A percentile compares a stretch with the other conserved stretches of the same genome.
Evolutionary conservation across 257 asterid species (phyloP).

Genomic region (Forsythia suspensa): DNA sequence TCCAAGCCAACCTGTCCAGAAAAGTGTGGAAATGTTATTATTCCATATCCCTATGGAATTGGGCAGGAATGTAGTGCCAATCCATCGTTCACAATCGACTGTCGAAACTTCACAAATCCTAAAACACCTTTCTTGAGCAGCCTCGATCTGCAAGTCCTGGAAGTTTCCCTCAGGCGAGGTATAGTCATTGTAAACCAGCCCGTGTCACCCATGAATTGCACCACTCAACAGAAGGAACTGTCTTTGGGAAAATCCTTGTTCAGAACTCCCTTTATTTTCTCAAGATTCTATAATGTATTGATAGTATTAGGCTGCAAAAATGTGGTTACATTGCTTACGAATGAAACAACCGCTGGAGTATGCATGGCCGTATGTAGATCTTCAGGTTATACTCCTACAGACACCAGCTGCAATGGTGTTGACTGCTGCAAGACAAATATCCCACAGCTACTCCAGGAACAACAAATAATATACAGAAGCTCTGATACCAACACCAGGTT

Average conservation of each 20-base stretch:
- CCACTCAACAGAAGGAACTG: not conserved
- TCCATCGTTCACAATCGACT: not conserved
- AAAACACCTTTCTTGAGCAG: not conserved
- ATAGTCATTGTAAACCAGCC: conserved; percentile 22
- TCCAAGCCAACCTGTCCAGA: not conserved
- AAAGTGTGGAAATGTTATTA: not conserved
- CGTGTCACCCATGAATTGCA: conserved; percentile 24
- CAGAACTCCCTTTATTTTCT: conserved; percentile 37
- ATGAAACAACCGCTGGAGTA: conserved; percentile 7
- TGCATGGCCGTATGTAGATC: conserved; percentile 28
- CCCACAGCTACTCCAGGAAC: conserved; percentile 11
- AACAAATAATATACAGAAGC: conserved; percentile 16
- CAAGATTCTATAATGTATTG: conserved; percentile 24
- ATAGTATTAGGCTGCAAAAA: conserved; percentile 32
- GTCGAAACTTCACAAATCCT: not conserved
- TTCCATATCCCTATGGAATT: not conserved
- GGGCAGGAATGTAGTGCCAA: not conserved
- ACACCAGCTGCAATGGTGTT: conserved; percentile 26
- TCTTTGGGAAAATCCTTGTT: not conserved
- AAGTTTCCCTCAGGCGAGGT: conserved; percentile 14
- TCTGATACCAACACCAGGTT: not conserved
- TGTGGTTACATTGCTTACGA: not conserved
- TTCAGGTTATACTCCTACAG: not conserved
- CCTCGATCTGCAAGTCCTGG: not conserved
- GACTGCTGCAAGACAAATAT: conserved; percentile 30